Percentiles rank a stretch among this genome's conserved stretches.
Evolutionary conservation across 2,329 filamentous ascomycete species (phyloP).

Genomic region (Teratosphaeria gauchensis): DNA sequence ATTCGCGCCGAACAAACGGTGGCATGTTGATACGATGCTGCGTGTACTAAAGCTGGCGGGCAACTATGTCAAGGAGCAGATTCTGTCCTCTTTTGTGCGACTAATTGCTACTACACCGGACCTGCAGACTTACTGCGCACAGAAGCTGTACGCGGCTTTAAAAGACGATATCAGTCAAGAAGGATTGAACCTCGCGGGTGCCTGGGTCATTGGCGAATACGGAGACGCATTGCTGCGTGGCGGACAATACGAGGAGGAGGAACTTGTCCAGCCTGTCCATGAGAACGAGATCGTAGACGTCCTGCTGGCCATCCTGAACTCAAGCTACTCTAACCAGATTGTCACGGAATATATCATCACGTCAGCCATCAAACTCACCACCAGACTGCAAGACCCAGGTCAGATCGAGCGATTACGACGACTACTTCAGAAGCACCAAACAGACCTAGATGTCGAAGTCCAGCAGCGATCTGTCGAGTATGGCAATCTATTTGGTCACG

Average conservation of each 20-base stretch:
- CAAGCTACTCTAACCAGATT: constrained; percentile 83
- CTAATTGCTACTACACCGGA: constrained; percentile 91
- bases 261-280: constrained; percentile 71
- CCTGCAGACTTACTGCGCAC: constrained; percentile 89
- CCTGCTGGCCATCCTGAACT: constrained; percentile 86
- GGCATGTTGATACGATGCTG: constrained; percentile 97
- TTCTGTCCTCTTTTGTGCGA: constrained; percentile 90
- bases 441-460: constrained; percentile 87
- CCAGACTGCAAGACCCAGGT: constrained; percentile 69
- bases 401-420: constrained; percentile 79
- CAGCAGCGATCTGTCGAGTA: constrained; percentile 96
- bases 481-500: constrained; percentile 82
- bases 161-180: constrained; percentile 98
- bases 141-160: constrained; percentile 82
- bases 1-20: constrained; percentile 92
- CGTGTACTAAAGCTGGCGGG: constrained; percentile 87
- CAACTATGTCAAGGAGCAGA: constrained; percentile 96
- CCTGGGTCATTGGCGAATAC: constrained; percentile 97
- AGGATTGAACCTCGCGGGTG: constrained; percentile 80
- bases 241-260: constrained; percentile 88
- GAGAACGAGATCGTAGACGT: constrained; percentile 87
- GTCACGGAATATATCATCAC: constrained; percentile 95
- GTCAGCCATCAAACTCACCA: constrained; percentile 88
- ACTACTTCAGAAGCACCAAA: constrained; percentile 66
- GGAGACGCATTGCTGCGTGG: constrained; percentile 82